Evolutionary conservation across 2,329 filamentous ascomycete species (phyloP), one percentile per base, ranked within the genome.

Genomic region (Bipolaris sorokiniana): DNA sequence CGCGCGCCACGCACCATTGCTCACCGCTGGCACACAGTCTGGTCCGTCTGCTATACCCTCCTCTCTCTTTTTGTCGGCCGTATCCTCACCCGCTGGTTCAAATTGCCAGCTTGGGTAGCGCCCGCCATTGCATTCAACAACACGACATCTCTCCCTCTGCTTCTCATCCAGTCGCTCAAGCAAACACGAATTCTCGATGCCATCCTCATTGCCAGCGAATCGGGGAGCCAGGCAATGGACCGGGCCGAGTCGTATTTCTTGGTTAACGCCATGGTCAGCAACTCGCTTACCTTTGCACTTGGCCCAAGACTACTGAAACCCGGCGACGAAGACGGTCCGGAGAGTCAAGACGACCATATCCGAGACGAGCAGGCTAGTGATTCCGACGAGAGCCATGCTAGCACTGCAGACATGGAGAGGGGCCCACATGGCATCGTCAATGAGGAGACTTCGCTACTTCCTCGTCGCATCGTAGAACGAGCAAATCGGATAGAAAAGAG

Each of bases 201-300:
- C 2, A 68, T 79, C 42, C 77, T 88, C 16, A 70, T 81, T 57
- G 59, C 74, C 58, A 62, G 81, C 63, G 77, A 83, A 62, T 70
- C 78, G 1, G 71, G 76, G 2, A 64, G 73, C 1, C 76, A 77
- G 3, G 84, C 84, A 0, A 77, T 89, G 11, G 80, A 84, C 51
- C 79, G 87, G 9, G 86, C 86, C 6, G 85, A 88, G 67, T 84
- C 84, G 13, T 90, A 88, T 70, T 88, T 90, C 66, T 75, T 90
- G 3, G 82, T 90, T 56, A 88, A 86, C 61, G 82, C 86, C 3
- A 88, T 88, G 52, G 79, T 89, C 9, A 83, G 81, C 40, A 88
- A 86, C 65, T 85, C 82, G 50, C 73, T 89, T 56, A 89, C 86
- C 0, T 90, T 89, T 69, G 84, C 84, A 0, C 76, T 89, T 3